Conservation (phyloP, 306 rosid genomes). For the Canavalia gladiata region DNA sequence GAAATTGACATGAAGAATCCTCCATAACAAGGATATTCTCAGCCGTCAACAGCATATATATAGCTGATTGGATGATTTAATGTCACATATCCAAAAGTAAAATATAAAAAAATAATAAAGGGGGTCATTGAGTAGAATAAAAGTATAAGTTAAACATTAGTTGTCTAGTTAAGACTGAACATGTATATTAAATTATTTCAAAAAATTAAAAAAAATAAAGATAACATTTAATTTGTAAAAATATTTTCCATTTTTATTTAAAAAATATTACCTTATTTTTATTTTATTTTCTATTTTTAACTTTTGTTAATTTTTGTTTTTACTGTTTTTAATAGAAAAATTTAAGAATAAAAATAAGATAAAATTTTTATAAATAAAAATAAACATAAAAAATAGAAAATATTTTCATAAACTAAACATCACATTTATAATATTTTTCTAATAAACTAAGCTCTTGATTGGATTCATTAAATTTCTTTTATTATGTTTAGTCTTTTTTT, state of each 20-base stretch:
- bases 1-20: slow-evolving; percentile 43
- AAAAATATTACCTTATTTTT: no score
- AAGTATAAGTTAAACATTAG: not conserved
- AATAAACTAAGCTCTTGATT: no score
- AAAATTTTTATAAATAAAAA: no score
- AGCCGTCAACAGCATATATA: slow-evolving; percentile 52
- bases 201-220: no score
- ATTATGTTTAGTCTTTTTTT: not conserved
- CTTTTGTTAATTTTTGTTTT: no score
- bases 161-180: not conserved
- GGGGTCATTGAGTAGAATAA: not conserved
- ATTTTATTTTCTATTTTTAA: not conserved
- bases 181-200: not conserved
- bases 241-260: no score
- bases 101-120: not conserved
- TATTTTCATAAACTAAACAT: no score
- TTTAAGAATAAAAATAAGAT: no score
- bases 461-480: not conserved
- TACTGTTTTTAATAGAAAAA: no score
- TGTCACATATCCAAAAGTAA: not conserved
- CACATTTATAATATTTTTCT: not conserved
- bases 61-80: slow-evolving; percentile 44
- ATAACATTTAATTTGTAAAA: no score
- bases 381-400: no score
- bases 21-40: slow-evolving; percentile 50